These are phyloP conservation scores for Stipa capillata DNA, from an alignment of 176 grass and related monocot species.

Conservation along the genomic window DNA sequence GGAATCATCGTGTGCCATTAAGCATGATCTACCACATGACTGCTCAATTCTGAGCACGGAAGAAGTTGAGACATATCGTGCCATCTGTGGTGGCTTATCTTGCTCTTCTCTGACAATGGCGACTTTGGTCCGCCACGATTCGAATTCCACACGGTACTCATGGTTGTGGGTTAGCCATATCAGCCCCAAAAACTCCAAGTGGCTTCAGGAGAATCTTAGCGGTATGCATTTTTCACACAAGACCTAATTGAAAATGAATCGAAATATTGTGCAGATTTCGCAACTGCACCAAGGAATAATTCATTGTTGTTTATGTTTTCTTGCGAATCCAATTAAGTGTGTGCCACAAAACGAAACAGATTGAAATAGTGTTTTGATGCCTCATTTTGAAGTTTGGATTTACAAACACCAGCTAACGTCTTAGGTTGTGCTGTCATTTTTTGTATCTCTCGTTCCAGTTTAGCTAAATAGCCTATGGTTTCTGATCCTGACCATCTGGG, in stretches of 20 bases:
- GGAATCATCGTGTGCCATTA: background rate
- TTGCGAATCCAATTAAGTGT: background rate
- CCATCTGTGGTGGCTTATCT: background rate
- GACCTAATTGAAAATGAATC: no score
- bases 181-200: conserved; percentile 67
- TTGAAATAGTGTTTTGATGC: background rate
- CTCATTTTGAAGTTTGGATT: background rate
- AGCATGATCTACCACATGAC: background rate
- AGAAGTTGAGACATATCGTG: background rate
- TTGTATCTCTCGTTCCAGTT: background rate
- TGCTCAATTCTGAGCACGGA: background rate
- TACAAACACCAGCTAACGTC: background rate
- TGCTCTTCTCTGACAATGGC: conserved; percentile 17
- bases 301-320: conserved; percentile 8
- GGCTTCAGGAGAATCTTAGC: conserved; percentile 63
- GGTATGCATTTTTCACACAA: conserved; percentile 16
- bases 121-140: conserved; percentile 12
- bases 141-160: conserved; percentile 27
- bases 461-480: background rate
- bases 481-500: background rate
- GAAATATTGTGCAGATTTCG: no score
- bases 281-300: no score
- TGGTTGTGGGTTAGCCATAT: conserved; percentile 59
- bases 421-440: background rate
- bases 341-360: background rate